Evolutionary conservation across 192 early-diverging fungal species (phyloP), one percentile per base, ranked within the genome.

Genomic region (Coemansia nantahalensis): DNA sequence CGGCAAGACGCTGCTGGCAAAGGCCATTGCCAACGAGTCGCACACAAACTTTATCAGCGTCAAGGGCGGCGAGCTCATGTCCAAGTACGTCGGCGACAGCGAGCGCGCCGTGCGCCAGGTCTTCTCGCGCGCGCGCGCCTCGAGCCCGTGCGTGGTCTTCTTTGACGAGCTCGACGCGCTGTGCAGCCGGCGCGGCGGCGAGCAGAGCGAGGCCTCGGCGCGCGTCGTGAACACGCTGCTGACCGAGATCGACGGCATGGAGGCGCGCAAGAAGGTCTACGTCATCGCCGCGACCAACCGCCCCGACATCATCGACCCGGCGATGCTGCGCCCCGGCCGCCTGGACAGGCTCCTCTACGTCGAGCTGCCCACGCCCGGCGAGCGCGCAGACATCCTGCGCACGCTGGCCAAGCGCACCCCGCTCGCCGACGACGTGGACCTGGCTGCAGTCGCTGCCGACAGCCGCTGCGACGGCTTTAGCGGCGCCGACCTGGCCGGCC

Each of bases 51-150:
- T 99, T 58, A 93, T 99, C 44, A 93, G 90, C 33, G 94, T 99
- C 43, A 99, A 99, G 57, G 96, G 96, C 8, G 95, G 95, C 12
- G 96, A 99, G 60, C 73, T 99, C 15, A 74, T 99, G 38, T 97
- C 97, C 79, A 99, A 99, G 79, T 99, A 97, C 55, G 96, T 99
- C 3, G 96, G 96, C 41, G 96, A 99, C 62, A 96, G 94, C 77
- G 96, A 99, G 71, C 80, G 94, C 22, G 93, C 91, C 5, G 85
- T 99, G 15, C 86, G 96, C 21, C 90, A 90, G 65, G 96, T 99
- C 16, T 99, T 99, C 80, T 81, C 88, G 21, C 81, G 96, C 19
- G 96, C 96, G 8, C 84, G 88, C 37, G 86, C 92, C 1, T 97
- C 94, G 4, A 82, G 88, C 12, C 94, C 97, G 13, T 99, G 97